Evolutionary conservation across 2,329 filamentous ascomycete genomes (phyloP).

Genomic region (Thielaviopsis musarum): DNA sequence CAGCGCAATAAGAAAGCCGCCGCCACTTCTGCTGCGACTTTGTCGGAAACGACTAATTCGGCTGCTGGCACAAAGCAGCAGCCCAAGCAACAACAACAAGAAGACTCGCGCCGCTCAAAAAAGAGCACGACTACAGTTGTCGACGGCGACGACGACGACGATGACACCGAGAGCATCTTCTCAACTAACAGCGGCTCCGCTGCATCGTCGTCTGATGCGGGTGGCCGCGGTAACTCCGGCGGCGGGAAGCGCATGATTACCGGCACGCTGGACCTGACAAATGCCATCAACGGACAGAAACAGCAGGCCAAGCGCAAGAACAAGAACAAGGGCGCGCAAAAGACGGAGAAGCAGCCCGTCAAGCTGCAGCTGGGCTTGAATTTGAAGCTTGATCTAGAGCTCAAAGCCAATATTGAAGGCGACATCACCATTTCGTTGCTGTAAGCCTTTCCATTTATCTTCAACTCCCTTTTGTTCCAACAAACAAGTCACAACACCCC

Average conservation of each 20-base stretch:
- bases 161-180: constrained; percentile 1
- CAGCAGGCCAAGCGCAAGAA: constrained; percentile 3
- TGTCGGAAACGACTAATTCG: background rate
- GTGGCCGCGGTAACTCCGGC: background rate
- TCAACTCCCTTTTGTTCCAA: no score
- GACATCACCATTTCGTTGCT: constrained; percentile 55
- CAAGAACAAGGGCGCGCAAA: constrained; percentile 3
- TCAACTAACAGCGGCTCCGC: background rate
- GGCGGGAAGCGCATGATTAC: constrained; percentile 1
- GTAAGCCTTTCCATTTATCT: constrained; percentile 24
- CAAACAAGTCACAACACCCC: no score
- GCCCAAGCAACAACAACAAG: background rate
- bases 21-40: background rate
- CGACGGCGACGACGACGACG: background rate
- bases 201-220: background rate
- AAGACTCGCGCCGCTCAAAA: background rate
- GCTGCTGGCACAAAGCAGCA: background rate
- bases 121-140: background rate
- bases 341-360: constrained; percentile 9
- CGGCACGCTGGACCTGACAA: constrained; percentile 2
- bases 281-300: background rate
- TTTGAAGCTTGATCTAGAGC: constrained; percentile 58
- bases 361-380: constrained; percentile 52
- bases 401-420: constrained; percentile 63
- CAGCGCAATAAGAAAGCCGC: background rate